A percentile compares a stretch with the other conserved stretches of the same genome.
Conservation (phyloP, 768 basidiomycete species). For the Mycena galopus region DNA sequence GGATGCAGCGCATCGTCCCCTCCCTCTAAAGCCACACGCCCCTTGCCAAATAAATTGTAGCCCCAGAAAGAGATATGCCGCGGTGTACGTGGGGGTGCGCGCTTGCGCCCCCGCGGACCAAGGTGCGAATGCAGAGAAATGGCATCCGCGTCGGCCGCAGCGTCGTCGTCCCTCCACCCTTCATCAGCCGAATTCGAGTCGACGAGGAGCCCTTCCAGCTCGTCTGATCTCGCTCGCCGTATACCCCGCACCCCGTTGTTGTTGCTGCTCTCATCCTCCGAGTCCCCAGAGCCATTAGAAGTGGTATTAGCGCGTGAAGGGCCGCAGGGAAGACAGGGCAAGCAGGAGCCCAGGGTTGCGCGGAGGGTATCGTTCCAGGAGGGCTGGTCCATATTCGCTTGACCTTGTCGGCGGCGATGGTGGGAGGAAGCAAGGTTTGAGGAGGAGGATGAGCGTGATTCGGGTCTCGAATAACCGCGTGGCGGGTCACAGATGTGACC, state of each 20-base stretch:
- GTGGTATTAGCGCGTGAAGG: background rate
- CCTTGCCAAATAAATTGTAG: constrained; percentile 22
- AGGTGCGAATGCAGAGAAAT: constrained; percentile 35
- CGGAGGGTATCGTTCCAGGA: constrained; percentile 32
- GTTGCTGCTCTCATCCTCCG: background rate
- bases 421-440: background rate
- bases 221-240: constrained; percentile 27
- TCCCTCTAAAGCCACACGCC: background rate
- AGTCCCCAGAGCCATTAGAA: background rate
- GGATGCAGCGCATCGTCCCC: background rate
- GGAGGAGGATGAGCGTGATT: background rate
- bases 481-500: no score
- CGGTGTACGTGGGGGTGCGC: constrained; percentile 27
- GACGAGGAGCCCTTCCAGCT: constrained; percentile 31
- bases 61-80: constrained; percentile 30
- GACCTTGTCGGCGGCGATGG: background rate
- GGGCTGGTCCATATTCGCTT: constrained; percentile 12
- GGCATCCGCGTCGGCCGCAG: constrained; percentile 31
- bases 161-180: constrained; percentile 12
- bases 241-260: background rate
- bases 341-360: constrained; percentile 11
- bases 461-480: background rate
- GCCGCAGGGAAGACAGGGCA: constrained; percentile 15
- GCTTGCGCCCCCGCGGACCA: constrained; percentile 22
- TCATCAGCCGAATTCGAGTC: background rate